Percentiles rank a stretch among this genome's conserved stretches.
Evolutionary conservation across 2,329 filamentous ascomycete species (phyloP).

Genomic region (Phoma sp.): DNA sequence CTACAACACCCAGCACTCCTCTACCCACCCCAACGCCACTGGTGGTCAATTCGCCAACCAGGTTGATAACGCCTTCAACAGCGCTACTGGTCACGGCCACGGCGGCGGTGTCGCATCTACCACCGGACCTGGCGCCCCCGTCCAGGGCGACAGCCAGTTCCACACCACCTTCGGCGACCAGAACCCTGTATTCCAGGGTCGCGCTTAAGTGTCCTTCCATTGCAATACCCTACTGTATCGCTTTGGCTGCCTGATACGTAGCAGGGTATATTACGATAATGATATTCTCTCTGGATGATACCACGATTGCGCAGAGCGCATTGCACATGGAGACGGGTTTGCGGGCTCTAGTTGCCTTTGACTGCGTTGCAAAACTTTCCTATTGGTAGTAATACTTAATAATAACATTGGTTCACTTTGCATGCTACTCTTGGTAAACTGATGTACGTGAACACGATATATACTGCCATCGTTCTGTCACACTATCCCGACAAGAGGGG

Average conservation of each 20-base stretch:
- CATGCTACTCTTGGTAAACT: not conserved
- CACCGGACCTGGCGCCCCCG: slow-evolving; percentile 19
- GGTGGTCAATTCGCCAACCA: slow-evolving; percentile 51
- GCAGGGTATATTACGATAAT: slow-evolving; percentile 24
- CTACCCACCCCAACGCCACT: slow-evolving; percentile 16
- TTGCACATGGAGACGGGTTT: slow-evolving; percentile 13
- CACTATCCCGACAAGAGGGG: not conserved
- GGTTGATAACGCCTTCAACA: slow-evolving; percentile 53
- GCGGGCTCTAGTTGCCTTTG: not conserved
- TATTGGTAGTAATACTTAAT: slow-evolving; percentile 32
- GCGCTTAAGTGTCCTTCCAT: slow-evolving; percentile 27
- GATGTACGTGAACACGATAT: not conserved
- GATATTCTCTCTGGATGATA: slow-evolving; percentile 42
- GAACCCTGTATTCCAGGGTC: slow-evolving; percentile 54
- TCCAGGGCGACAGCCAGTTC: slow-evolving; percentile 20
- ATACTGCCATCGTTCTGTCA: not conserved
- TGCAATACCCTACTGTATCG: slow-evolving; percentile 15
- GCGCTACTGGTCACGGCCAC: slow-evolving; percentile 18
- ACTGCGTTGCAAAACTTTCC: slow-evolving; percentile 5
- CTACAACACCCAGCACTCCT: slow-evolving; percentile 12
- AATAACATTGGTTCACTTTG: slow-evolving; percentile 7
- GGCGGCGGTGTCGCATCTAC: slow-evolving; percentile 22
- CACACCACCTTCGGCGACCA: slow-evolving; percentile 51
- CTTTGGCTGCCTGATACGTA: slow-evolving; percentile 7
- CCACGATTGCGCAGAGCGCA: slow-evolving; percentile 32